These are phyloP conservation scores for Ulmus americana DNA, from an alignment of 331 rosid species.

Conservation along the genomic window DNA sequence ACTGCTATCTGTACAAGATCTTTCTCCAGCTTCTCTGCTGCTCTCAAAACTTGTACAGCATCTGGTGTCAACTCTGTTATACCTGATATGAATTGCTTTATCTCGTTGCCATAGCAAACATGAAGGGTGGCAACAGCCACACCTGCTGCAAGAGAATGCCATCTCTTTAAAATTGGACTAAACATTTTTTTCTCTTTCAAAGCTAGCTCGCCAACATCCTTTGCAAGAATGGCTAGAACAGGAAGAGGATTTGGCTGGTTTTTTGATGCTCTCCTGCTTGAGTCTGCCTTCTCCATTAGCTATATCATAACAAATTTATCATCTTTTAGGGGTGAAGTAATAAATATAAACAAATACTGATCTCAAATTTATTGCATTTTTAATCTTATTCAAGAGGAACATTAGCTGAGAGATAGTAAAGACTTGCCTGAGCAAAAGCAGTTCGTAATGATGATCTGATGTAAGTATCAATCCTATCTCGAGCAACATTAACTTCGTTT, in stretches of 20 bases:
- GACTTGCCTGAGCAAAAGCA: constrained; percentile 89
- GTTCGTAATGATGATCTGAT: constrained; percentile 81
- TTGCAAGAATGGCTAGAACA: constrained; percentile 69
- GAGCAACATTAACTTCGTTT: constrained; percentile 50
- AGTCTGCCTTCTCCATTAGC: constrained; percentile 75
- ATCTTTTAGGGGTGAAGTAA: constrained; percentile 17
- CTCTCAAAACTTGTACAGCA: constrained; percentile 76
- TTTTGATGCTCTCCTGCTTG: constrained; percentile 65
- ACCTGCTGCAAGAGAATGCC: constrained; percentile 94
- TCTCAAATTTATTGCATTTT: neutral
- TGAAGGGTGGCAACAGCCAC: constrained; percentile 97
- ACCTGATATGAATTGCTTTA: constrained; percentile 64
- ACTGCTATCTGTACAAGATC: constrained; percentile 96
- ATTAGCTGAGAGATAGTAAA: neutral
- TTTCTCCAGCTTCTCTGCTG: constrained; percentile 95
- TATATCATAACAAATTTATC: constrained; percentile 18
- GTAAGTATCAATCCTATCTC: constrained; percentile 66
- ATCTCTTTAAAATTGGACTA: constrained; percentile 80
- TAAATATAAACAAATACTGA: neutral
- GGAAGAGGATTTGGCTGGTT: constrained; percentile 71
- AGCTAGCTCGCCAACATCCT: constrained; percentile 71
- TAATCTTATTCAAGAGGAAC: neutral
- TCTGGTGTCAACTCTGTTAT: constrained; percentile 82
- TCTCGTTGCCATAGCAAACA: constrained; percentile 72
- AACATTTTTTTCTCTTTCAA: constrained; percentile 62